Evolutionary conservation across 768 basidiomycete species (phyloP).

Genomic region (Tulasnella sp.): DNA sequence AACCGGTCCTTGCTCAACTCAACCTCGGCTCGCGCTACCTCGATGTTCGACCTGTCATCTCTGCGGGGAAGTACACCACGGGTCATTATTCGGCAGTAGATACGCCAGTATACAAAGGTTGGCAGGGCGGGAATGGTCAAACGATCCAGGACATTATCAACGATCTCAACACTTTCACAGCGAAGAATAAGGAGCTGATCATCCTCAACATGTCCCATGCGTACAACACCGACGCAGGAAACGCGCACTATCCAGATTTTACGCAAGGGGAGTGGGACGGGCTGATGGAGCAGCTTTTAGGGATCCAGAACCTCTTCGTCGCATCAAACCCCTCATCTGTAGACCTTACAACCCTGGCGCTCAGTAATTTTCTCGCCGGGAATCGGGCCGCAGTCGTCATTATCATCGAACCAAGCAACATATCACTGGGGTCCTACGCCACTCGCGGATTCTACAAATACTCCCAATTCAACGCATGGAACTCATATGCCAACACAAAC

Average conservation of each 20-base stretch:
- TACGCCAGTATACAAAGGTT: neutral
- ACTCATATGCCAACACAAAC: too few relatives aligned
- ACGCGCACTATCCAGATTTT: neutral
- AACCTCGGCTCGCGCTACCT: slow-evolving; percentile 12
- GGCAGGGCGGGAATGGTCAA: slow-evolving; percentile 10
- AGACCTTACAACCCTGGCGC: too few relatives aligned
- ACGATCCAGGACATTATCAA: slow-evolving; percentile 7
- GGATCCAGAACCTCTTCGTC: neutral
- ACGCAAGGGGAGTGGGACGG: slow-evolving; percentile 13
- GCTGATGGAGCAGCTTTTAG: neutral
- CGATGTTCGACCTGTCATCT: slow-evolving; percentile 12
- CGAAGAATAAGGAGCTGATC: slow-evolving; percentile 8
- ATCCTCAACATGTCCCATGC: slow-evolving; percentile 9
- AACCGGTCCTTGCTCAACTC: too few relatives aligned
- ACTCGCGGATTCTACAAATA: too few relatives aligned
- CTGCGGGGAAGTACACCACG: neutral
- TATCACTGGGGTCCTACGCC: too few relatives aligned
- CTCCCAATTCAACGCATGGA: too few relatives aligned
- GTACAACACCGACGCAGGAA: slow-evolving; percentile 8
- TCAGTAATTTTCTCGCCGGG: too few relatives aligned
- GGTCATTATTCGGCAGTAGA: slow-evolving; percentile 8
- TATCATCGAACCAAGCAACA: too few relatives aligned
- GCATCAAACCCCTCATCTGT: too few relatives aligned
- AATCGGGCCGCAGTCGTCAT: too few relatives aligned
- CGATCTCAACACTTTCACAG: slow-evolving; percentile 5